phyloP scores from a whole-genome alignment of 352 stramenopile species.

The Globisporangium uncinulatum region DNA sequence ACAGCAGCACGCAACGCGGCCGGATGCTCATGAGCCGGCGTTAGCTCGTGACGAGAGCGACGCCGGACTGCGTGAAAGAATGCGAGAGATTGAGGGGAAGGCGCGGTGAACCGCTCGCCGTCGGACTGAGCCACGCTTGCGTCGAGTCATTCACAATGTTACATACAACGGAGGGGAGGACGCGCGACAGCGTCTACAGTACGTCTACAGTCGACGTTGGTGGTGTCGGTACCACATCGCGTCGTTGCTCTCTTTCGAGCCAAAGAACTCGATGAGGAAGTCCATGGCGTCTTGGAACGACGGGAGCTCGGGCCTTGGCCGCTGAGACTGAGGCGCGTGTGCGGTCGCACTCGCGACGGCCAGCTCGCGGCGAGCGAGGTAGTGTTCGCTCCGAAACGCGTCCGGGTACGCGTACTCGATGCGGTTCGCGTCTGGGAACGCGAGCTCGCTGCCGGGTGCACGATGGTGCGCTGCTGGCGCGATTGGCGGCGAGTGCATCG shows the following conservation, averaged over 20 bases:
- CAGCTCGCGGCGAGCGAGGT: not conserved
- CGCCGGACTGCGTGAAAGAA: too few relatives aligned
- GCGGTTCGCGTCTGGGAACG: too few relatives aligned
- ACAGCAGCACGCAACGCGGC: not conserved
- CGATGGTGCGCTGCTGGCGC: not conserved
- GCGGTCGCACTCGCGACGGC: too few relatives aligned
- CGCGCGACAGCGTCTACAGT: too few relatives aligned
- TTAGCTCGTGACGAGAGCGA: too few relatives aligned
- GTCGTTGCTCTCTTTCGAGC: constrained; percentile 4
- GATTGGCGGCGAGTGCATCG: not conserved
- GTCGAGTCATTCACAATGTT: too few relatives aligned
- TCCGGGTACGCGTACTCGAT: not conserved
- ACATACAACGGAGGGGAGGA: too few relatives aligned
- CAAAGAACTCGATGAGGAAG: constrained; percentile 8
- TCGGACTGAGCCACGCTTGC: too few relatives aligned
- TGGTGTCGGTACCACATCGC: not conserved
- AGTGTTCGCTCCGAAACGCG: not conserved
- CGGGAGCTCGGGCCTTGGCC: not conserved
- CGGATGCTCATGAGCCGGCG: too few relatives aligned
- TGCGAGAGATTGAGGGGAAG: too few relatives aligned
- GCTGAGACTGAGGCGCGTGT: not conserved
- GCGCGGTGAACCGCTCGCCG: too few relatives aligned
- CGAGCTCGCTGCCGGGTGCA: too few relatives aligned
- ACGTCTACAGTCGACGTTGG: not conserved
- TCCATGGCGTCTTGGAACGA: constrained; percentile 9